These are phyloP conservation scores for Mycena indigotica DNA, from an alignment of 768 basidiomycete genomes.

Conservation along the genomic window DNA sequence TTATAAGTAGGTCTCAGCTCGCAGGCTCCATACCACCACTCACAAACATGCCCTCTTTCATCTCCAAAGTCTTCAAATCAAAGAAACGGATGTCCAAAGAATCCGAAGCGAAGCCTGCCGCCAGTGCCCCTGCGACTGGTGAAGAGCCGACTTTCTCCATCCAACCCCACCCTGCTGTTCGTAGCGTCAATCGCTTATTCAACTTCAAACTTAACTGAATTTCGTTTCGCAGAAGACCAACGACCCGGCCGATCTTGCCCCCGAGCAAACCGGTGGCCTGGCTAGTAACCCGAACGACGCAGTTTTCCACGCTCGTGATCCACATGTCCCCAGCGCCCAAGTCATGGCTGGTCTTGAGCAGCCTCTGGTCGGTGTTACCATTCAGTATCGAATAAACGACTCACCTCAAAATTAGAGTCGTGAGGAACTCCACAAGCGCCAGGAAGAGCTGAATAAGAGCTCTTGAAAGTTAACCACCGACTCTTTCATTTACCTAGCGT, in stretches of 20 bases:
- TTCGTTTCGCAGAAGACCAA: constrained; percentile 51
- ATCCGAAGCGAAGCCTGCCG: constrained; percentile 5
- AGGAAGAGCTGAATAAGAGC: constrained; percentile 49
- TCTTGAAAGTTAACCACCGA: constrained; percentile 8
- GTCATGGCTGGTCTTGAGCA: constrained; percentile 47
- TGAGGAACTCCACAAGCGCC: constrained; percentile 50
- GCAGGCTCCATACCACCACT: neutral
- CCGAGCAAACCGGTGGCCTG: constrained; percentile 39
- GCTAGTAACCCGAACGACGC: constrained; percentile 40
- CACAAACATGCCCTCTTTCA: constrained; percentile 14
- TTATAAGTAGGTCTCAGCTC: neutral
- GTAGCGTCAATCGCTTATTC: too few species aligned
- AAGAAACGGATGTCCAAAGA: constrained; percentile 20
- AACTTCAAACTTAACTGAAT: neutral
- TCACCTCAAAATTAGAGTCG: constrained; percentile 38
- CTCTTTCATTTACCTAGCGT: neutral
- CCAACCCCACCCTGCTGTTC: constrained; percentile 64
- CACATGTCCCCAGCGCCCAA: constrained; percentile 50
- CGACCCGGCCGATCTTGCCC: constrained; percentile 54
- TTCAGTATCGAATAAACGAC: too few species aligned
- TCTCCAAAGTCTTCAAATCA: constrained; percentile 17
- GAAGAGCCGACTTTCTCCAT: constrained; percentile 50
- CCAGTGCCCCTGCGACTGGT: neutral
- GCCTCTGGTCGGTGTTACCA: constrained; percentile 43
- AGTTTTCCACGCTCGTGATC: constrained; percentile 54